Evolutionary conservation across 129 eudicot genomes (phyloP), one percentile per base, ranked within the genome.

Genomic region (Cynara cardunculus): DNA sequence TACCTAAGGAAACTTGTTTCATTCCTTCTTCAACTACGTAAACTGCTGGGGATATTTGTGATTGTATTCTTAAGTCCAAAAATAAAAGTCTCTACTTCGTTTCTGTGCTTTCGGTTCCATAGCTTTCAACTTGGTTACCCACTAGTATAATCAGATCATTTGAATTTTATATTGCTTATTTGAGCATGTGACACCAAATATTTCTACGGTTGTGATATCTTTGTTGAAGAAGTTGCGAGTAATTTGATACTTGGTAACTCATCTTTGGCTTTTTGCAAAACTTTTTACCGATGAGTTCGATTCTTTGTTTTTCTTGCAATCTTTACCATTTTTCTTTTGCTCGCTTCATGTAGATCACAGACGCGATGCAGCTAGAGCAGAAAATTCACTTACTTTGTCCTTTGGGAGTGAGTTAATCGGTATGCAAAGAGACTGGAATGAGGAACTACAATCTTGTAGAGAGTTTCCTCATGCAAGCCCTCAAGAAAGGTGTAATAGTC

Each of bases 361-460:
- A 74, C 98, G 99, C 22, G 98, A 96, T 84, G 98, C 99, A 34
- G 98, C 99, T 8, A 88, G 99, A 75, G 97, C 99, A 31, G 99
- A 96, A 80, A 89, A 89, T 78, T 88, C 98, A 19, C 77, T 96
- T 53, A 93, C 99, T 8, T 89, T 96, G 22, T 87, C 99, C 1
- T 96, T 93, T 91, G 99, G 99, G 89, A 91, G 99, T 71, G 99
- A 96, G 80, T 88, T 96, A 73, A 92, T 96, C 72, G 99, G 99
- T 49, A 96, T 96, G 99, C 99, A 96, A 85, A 90, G 99, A 80
- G 99, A 96, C 85, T 96, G 99, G 99, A 96, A 96, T 44, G 99
- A 96, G 80, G 99, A 96, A 73, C 76, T 96, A 82, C 99, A 96
- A 82, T 89, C 97, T 61, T 96, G 99, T 87, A 90, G 98, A 69